Base-by-base conservation (phyloP, 768 basidiomycete species). In the Kondoa subrosea region DNA sequence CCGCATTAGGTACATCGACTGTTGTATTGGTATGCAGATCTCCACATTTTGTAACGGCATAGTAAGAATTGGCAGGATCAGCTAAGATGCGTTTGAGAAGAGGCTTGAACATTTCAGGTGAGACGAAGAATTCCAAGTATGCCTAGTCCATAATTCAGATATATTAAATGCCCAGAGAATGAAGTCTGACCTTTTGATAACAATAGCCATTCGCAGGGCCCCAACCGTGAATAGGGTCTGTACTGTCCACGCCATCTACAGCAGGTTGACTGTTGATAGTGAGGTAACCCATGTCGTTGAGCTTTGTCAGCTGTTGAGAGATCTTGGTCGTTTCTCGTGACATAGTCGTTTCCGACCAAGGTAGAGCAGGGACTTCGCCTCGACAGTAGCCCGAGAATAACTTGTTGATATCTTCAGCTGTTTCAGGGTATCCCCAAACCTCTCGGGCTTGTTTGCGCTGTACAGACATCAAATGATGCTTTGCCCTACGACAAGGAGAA, bases 201-300 rank as follows among this genome's bases (percentile, higher is more conserved):
- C 97, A 89, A 77, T 91, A 93, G 15, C 95, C 95, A 15, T 84
- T 84, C 66, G 81, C 80, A 15, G 95, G 95, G 2, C 95, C 95
- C 89, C 92, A 99, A 2, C 95, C 95, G 67, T 93, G 83, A 0
- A 87, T 79, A 25, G 83, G 81, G 75, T 99, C 87, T 4, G 83
- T 83, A 1, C 88, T 91, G 34, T 77, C 78, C 8, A 80, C 83
- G 1, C 86, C 88, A 74, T 97, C 87, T 4, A 96, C 85, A 0
- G 91, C 88, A n/a, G 95, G 95, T 76, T 99, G 95, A 15, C 91
- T 93, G 15, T 89, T 89, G 57, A 99, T 87, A 4, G 95, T 96
- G 89, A 97, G 78, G 81, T 92, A 99, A 1, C 95, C 95, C 21
- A 89, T 79, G 65, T 85, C 82, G 77, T 97, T 99, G 80, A 97